Evolutionary conservation across 257 asterid genomes (phyloP), one percentile per base, ranked within the genome.

Genomic region (Mitragyna speciosa): DNA sequence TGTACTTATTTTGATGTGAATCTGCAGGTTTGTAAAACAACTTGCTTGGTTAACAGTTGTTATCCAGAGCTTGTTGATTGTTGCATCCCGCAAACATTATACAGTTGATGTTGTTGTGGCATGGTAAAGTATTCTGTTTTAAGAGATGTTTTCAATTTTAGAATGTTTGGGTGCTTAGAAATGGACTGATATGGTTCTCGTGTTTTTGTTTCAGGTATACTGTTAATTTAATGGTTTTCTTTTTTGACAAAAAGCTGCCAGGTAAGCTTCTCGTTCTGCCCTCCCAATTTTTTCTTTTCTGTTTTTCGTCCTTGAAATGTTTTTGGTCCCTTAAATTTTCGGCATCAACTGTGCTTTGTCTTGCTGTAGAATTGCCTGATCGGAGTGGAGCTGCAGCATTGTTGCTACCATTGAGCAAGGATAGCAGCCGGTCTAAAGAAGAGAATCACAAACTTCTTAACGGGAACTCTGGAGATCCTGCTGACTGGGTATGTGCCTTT

Each of bases 31-130:
- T 58, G 75, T 96, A 82, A 96, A 96, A 89, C 96, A 90, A 77
- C 80, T 87, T 67, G 96, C 97, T 22, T 96, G 99, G 99, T 72
- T 96, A 64, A 83, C 84, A 16, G 97, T 84, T 58, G 72, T 96
- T 65, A 80, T 88, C 73, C 99, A 96, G 80, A 96, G 99, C 87
- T 85, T 96, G 80, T 88, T 96, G 95, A 96, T 96, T 47, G 82
- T 96, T 66, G 98, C 98, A 58, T 94, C 99, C 9, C 96, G 97
- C 31, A 96, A 96, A 85, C 99, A 96, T 85, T 96, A 96, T 87
- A 91, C 96, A 2, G 99, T 96, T 51, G 99, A 96, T 78, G 93
- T 96, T 2, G 87, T 94, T 8, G 99, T 96, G 81, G 99, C 99
- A 83, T 96, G 99, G 99, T 95, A 90, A 86, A 64, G 54, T 58